A percentile compares a stretch with the other conserved stretches of the same genome.
phyloP scores from a whole-genome alignment of 2,329 filamentous ascomycete genomes.

The Talaromyces sp. region DNA sequence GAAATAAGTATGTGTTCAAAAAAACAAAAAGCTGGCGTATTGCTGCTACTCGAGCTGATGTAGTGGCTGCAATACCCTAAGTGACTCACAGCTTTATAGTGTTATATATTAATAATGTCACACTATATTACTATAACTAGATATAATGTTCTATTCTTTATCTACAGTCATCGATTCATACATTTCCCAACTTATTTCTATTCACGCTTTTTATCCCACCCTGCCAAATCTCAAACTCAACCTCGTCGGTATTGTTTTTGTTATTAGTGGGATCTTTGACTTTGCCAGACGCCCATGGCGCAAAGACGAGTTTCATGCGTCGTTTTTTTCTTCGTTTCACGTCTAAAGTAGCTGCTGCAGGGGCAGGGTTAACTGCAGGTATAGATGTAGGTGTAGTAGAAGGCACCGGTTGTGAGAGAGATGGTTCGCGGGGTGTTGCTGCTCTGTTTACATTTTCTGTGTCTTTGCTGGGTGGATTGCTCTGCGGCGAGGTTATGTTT shows the following conservation, averaged over 20 bases:
- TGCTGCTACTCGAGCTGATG: too few relatives aligned
- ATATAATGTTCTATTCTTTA: background rate
- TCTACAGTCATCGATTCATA: background rate
- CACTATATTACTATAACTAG: background rate
- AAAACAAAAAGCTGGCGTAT: too few relatives aligned
- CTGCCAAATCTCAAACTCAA: slow-evolving; percentile 70
- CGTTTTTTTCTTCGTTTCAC: slow-evolving; percentile 38
- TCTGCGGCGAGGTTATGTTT: background rate
- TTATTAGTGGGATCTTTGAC: slow-evolving; percentile 36
- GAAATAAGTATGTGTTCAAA: too few relatives aligned
- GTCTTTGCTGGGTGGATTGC: background rate
- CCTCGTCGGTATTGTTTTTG: slow-evolving; percentile 22
- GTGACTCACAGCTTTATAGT: too few relatives aligned
- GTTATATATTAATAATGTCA: background rate
- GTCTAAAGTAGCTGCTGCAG: slow-evolving; percentile 1
- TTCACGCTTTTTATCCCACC: slow-evolving; percentile 45
- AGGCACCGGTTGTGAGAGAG: background rate
- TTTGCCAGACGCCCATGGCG: slow-evolving; percentile 61
- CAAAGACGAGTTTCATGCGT: slow-evolving; percentile 86
- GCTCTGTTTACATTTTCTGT: background rate
- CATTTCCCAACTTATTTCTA: background rate
- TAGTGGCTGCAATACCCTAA: too few relatives aligned
- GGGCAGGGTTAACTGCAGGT: background rate
- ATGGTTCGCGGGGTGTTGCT: background rate
- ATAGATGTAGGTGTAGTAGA: background rate